Conservation (phyloP, 2,329 filamentous ascomycete genomes). For the Sporothrix mexicana region DNA sequence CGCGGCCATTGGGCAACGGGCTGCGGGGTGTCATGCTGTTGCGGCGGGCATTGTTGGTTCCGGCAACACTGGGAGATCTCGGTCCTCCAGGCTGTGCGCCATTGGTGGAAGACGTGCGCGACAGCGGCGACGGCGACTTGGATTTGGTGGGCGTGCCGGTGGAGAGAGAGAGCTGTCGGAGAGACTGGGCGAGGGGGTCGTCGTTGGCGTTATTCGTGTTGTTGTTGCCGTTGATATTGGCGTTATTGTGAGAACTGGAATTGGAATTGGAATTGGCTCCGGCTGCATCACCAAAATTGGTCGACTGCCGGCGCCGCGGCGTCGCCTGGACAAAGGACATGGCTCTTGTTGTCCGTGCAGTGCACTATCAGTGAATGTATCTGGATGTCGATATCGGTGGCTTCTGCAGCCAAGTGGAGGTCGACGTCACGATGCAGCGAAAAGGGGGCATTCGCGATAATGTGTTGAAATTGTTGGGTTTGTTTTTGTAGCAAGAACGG, state of each 20-base stretch:
- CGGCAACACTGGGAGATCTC: constrained; percentile 49
- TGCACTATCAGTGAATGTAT: not conserved
- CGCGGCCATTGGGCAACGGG: constrained; percentile 49
- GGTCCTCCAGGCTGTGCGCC: not conserved
- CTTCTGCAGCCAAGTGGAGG: constrained; percentile 27
- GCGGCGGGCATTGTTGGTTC: constrained; percentile 39
- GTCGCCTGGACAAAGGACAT: constrained; percentile 32
- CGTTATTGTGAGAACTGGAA: not conserved
- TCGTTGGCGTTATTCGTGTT: not conserved
- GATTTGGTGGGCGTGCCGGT: constrained; percentile 32
- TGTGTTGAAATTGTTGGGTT: not conserved
- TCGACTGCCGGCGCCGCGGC: constrained; percentile 31
- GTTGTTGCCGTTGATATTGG: constrained; percentile 4
- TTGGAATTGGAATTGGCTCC: constrained; percentile 2
- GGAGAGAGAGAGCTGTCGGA: constrained; percentile 39
- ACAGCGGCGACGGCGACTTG: constrained; percentile 32
- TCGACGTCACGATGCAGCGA: constrained; percentile 29
- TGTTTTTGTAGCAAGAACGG: not conserved
- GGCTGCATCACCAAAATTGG: not conserved
- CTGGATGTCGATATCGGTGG: constrained; percentile 10
- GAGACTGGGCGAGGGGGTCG: constrained; percentile 38
- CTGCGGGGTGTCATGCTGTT: constrained; percentile 50
- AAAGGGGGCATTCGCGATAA: not conserved
- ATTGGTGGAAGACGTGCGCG: constrained; percentile 19
- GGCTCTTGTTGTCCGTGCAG: not conserved